A percentile compares a stretch with the other conserved stretches of the same genome.
phyloP scores from a whole-genome alignment of 2,329 filamentous ascomycete genomes.

The Paradendryphiella salina region DNA sequence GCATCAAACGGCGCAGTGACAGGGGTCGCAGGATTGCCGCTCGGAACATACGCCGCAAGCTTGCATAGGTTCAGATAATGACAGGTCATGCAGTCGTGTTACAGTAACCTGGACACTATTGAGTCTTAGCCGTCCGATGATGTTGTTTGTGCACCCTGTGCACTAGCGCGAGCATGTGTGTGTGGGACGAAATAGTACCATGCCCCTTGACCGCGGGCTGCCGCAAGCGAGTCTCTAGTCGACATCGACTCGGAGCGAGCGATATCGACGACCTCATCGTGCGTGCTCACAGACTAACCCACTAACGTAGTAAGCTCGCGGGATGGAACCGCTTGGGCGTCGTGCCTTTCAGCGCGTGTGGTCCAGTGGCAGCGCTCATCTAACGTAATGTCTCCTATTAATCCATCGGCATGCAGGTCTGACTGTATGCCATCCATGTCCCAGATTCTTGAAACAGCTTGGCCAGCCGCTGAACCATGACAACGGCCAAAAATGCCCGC shows the following conservation, averaged over 20 bases:
- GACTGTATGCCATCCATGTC: conserved; percentile 13
- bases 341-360: conserved; percentile 5
- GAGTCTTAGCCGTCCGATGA: conserved; percentile 12
- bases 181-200: conserved; percentile 5
- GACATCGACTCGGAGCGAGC: conserved; percentile 8
- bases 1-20: conserved; percentile 27
- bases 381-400: conserved; percentile 16
- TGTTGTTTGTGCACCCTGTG: conserved; percentile 19
- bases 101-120: conserved; percentile 7
- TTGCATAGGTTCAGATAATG: conserved; percentile 13
- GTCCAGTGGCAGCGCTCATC: conserved; percentile 13
- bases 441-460: conserved; percentile 13
- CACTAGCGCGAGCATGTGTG: conserved; percentile 14
- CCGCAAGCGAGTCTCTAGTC: conserved; percentile 3
- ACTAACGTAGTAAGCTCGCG: conserved; percentile 17
- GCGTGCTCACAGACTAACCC: neutral
- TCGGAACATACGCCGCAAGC: conserved; percentile 25
- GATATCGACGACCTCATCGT: conserved; percentile 7
- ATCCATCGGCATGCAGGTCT: conserved; percentile 12
- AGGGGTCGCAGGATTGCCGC: conserved; percentile 26
- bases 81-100: conserved; percentile 9
- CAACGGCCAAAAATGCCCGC: conserved; percentile 4
- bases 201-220: conserved; percentile 1
- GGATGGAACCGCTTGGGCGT: conserved; percentile 29
- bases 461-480: conserved; percentile 1